Evolutionary conservation across 306 rosid species (phyloP).

Genomic region (Vigna hirtella): DNA sequence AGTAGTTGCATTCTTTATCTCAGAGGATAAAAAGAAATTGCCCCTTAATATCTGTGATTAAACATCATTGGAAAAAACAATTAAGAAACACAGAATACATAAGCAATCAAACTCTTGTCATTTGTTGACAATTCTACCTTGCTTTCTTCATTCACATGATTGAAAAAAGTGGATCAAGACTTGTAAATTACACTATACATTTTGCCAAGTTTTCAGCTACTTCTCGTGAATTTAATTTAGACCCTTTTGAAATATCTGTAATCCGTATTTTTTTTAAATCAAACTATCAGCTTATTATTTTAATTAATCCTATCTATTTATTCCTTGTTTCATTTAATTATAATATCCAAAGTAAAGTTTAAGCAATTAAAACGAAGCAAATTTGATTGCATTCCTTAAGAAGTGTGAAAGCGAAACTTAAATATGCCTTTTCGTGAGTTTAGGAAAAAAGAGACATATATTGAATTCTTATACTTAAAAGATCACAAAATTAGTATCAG

Average conservation of each 20-base stretch:
- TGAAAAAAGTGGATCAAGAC: constrained; percentile 9
- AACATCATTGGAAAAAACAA: neutral
- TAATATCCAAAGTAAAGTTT: neutral
- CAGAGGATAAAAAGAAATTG: too few species aligned
- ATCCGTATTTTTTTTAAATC: neutral
- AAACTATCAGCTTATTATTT: too few species aligned
- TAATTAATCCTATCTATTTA: neutral
- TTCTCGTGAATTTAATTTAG: constrained; percentile 44
- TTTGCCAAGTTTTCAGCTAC: constrained; percentile 33
- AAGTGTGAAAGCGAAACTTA: neutral
- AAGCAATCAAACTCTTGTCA: neutral
- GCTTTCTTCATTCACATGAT: neutral
- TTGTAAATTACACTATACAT: neutral
- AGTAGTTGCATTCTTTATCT: too few species aligned
- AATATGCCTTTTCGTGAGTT: neutral
- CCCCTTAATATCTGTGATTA: neutral
- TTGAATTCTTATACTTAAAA: neutral
- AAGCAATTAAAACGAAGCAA: neutral
- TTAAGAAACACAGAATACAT: neutral
- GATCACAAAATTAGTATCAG: neutral
- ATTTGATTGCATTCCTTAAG: neutral
- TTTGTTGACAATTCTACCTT: too few species aligned
- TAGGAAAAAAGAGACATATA: neutral
- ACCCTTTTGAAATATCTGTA: neutral
- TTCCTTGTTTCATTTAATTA: neutral